Evolutionary conservation across 257 asterid genomes (phyloP), one percentile per base, ranked within the genome.

Genomic region (Plantago ovata): DNA sequence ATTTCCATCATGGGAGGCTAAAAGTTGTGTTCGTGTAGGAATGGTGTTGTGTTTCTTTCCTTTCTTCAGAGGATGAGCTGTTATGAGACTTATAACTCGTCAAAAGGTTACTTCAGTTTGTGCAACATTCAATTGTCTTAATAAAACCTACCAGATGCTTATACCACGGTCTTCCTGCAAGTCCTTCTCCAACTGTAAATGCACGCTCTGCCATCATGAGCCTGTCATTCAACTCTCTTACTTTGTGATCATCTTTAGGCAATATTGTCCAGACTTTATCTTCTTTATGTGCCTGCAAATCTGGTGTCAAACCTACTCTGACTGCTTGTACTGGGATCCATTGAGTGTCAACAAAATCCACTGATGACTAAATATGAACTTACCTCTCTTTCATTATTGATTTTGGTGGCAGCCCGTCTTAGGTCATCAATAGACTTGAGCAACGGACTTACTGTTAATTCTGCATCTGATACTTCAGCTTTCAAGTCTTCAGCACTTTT

Each of bases 151-250:
- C 96, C 94, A 90, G 66, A 67, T 90, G 97, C 79, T 86, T 86
- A 61, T 72, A 81, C 95, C 95, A 90, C 60, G 70, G 51, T 71
- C 97, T 74, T 61, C 79, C 84, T 0, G 78, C 18, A 24, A 90
- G 94, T 56, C 96, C 97, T 13, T 86, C 88, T 11, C 80, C 67
- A 9, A 80, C 89, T 13, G 83, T 75, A 66, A 90, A 90, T 38
- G 91, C 95, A 56, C 97, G 84, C 64, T 90, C 96, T 14, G 95
- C 65, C 95, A 86, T 81, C 89, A 90, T 84, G 21, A 84, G 78
- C 56, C 89, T 69, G 72, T 86, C 95, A 18, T 84, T 90, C 72
- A 90, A 28, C 58, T 79, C 96, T 74, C 94, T 53, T 19, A 71
- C 76, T 71, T 79, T 77, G 68, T 61, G 62, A 13, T 56, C 69